Base-by-base conservation (phyloP, 495 filamentous ascomycete genomes). In the Opeltia flavorubescens region DNA sequence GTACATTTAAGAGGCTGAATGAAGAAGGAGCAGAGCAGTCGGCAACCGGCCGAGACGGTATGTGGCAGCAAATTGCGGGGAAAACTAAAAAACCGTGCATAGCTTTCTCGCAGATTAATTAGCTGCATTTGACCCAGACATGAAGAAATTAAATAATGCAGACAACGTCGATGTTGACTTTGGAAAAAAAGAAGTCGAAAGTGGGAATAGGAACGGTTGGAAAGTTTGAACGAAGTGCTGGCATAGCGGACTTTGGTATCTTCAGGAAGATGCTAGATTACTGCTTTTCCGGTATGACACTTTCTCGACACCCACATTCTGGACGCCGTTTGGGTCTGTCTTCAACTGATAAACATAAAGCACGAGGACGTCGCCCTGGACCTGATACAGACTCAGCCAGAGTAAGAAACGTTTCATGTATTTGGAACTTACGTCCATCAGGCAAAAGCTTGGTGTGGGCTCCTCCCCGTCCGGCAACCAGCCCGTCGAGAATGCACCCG, bases 271-370 rank as follows among this genome's bases (percentile, higher is more conserved):
- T 43, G 50, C 56, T 26, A 43, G 41, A 5, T 38, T 55, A 44
- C 55, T 60, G 20, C 84, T 84, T 69, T 95, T 96, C 56, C 93
- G 86, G 62, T 87, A 99, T 29, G 86, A 93, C 33, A 99, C 88
- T 70, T 96, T 96, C 64, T 99, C 91, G 33, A 99, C 91, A 24
- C 81, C 84, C 13, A 99, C 93, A 49, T 81, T 94, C 63, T 95
- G 89, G 11, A 75, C 77, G 1, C 91, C 93, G 51, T 88, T 85
- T 47, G 74, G 80, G 58, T 94, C 89, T 56, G 83, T 93, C 61
- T 85, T 81, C 39, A 96, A 66, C 59, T 99, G 91, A 65, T 99
- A 99, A 46, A 99, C 91, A 60, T 99, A 96, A 40, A 99, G 71
- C 49, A 94, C 89, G 30, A 99, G 74, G 11, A 94, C 89, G 66